These are phyloP conservation scores for Naganishia vishniacii DNA, from an alignment of 768 basidiomycete genomes.

Conservation along the genomic window DNA sequence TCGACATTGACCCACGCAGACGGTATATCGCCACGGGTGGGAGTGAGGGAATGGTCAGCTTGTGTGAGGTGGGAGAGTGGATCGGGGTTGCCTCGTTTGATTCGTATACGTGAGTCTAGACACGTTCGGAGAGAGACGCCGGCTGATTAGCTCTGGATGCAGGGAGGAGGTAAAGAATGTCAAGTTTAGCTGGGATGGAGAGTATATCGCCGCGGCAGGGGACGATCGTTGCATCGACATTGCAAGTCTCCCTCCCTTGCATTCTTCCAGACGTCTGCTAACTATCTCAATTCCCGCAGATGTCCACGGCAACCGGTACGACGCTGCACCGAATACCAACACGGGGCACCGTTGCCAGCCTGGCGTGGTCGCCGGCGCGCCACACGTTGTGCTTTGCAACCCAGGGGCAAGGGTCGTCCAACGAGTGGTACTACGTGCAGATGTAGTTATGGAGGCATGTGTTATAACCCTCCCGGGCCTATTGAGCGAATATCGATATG, in stretches of 20 bases:
- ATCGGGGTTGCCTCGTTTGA: constrained; percentile 11
- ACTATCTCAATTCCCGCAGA: neutral
- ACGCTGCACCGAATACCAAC: constrained; percentile 18
- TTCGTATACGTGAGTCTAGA: constrained; percentile 26
- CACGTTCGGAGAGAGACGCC: neutral
- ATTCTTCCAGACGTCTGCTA: too few relatives aligned
- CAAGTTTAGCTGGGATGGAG: constrained; percentile 27
- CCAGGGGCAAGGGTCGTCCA: constrained; percentile 9
- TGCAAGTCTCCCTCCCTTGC: neutral
- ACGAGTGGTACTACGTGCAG: constrained; percentile 17
- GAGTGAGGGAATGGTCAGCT: constrained; percentile 24
- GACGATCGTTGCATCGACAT: constrained; percentile 25
- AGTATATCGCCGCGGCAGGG: constrained; percentile 23
- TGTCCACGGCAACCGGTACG: constrained; percentile 13
- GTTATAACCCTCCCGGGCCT: neutral
- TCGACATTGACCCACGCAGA: constrained; percentile 25
- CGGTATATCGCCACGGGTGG: constrained; percentile 25
- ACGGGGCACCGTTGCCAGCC: constrained; percentile 15
- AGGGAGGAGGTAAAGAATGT: constrained; percentile 25
- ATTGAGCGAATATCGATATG: neutral
- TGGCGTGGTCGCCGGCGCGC: constrained; percentile 10
- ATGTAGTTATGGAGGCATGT: neutral
- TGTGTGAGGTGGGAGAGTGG: constrained; percentile 13
- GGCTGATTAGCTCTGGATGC: neutral
- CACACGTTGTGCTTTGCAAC: constrained; percentile 8